Evolutionary conservation across 129 eudicot species (phyloP).

Genomic region (Tanacetum coccineum): DNA sequence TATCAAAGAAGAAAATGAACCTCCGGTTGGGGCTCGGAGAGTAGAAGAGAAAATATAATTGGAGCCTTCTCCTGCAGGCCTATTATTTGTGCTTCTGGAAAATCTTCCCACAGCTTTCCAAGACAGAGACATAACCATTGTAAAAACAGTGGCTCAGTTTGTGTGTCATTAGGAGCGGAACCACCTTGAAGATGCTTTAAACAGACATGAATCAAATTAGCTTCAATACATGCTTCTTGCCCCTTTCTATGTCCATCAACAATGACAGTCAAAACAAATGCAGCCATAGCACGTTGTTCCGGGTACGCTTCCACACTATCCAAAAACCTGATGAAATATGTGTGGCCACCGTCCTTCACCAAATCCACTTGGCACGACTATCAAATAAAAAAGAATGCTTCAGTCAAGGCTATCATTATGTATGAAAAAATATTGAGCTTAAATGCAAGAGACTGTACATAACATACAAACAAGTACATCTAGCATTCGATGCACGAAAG

Average conservation of each 20-base stretch:
- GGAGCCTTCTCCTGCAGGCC: constrained; percentile 86
- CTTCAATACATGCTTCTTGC: constrained; percentile 93
- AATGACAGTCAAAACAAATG: constrained; percentile 95
- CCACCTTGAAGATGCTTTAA: constrained; percentile 78
- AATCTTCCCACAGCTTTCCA: constrained; percentile 98
- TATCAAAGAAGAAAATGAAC: constrained; percentile 26
- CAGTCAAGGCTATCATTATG: constrained; percentile 5
- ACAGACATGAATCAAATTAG: constrained; percentile 70
- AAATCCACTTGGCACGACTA: constrained; percentile 98
- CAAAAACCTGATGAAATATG: constrained; percentile 82
- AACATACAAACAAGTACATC: background rate
- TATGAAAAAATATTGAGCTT: constrained; percentile 3
- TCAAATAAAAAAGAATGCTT: constrained; percentile 22
- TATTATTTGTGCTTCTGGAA: constrained; percentile 74
- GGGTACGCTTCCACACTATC: constrained; percentile 94
- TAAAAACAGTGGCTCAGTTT: constrained; percentile 77
- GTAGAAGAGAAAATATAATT: constrained; percentile 56
- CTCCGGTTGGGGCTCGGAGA: constrained; percentile 97
- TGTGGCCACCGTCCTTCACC: constrained; percentile 95
- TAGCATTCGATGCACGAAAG: background rate
- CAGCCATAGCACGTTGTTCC: constrained; percentile 99
- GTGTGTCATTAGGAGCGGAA: constrained; percentile 63
- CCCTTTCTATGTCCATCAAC: constrained; percentile 95
- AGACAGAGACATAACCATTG: constrained; percentile 97
- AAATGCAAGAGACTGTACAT: background rate